These are phyloP conservation scores for Mycena vitilis DNA, from an alignment of 768 basidiomycete species.

Conservation along the genomic window DNA sequence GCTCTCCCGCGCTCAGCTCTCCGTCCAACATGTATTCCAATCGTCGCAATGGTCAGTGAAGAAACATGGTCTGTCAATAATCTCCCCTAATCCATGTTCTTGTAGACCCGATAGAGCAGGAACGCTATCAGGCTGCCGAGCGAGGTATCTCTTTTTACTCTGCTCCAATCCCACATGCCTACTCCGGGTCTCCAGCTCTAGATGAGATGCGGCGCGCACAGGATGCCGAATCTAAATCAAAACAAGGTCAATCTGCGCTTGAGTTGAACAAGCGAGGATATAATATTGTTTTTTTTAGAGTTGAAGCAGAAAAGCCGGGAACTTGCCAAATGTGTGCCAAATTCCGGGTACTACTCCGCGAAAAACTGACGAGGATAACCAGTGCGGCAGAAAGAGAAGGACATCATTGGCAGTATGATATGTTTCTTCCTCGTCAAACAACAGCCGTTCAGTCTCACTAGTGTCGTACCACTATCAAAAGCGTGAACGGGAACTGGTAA, in stretches of 20 bases:
- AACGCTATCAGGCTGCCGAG: conserved; percentile 4
- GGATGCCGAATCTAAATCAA: conserved; percentile 21
- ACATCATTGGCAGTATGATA: conserved; percentile 27
- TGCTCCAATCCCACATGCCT: neutral
- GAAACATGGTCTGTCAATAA: too few species aligned
- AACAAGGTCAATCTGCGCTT: conserved; percentile 16
- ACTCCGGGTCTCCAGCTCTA: neutral
- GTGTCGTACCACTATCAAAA: conserved; percentile 35
- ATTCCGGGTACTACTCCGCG: neutral
- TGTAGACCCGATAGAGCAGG: neutral
- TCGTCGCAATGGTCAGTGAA: neutral
- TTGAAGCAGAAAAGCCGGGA: conserved; percentile 28
- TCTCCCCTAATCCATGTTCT: neutral
- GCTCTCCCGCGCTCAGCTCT: neutral
- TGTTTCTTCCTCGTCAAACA: neutral
- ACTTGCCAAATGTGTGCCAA: conserved; percentile 21
- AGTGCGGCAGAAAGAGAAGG: conserved; percentile 33
- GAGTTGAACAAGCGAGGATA: neutral
- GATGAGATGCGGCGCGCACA: conserved; percentile 30
- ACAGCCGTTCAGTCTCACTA: neutral
- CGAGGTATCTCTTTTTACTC: neutral
- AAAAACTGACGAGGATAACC: neutral
- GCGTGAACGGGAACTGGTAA: conserved; percentile 27
- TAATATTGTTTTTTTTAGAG: neutral
- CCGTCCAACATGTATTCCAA: neutral